Evolutionary conservation across 768 basidiomycete species (phyloP).

Genomic region (Macrolepiota dolichaula): DNA sequence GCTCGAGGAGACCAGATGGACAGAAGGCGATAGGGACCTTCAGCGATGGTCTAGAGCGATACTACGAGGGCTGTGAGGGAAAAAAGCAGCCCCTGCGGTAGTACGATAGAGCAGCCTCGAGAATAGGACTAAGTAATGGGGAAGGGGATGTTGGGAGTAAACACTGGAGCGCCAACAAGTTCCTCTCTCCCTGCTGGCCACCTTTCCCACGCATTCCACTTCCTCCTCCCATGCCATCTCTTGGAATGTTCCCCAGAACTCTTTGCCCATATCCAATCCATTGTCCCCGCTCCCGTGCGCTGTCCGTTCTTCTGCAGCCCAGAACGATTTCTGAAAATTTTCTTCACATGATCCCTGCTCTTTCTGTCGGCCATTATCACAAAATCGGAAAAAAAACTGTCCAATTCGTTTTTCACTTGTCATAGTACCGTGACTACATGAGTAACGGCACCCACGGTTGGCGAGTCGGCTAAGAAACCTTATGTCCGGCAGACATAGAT

Average conservation of each 20-base stretch:
- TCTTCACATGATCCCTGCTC: conserved; percentile 1
- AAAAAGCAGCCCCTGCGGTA: conserved; percentile 29
- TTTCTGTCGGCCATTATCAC: neutral
- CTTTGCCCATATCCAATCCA: neutral
- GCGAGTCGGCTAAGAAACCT: neutral
- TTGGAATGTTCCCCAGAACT: conserved; percentile 22
- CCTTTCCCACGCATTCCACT: conserved; percentile 31
- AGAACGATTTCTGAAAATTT: conserved; percentile 4
- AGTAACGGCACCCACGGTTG: neutral
- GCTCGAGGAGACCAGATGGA: conserved; percentile 24
- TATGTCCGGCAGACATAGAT: neutral
- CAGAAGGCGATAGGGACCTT: neutral
- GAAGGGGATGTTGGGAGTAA: conserved; percentile 40
- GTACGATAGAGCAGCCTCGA: conserved; percentile 44
- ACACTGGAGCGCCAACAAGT: conserved; percentile 21
- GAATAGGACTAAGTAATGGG: conserved; percentile 54
- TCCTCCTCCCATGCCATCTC: conserved; percentile 23
- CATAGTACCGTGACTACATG: neutral
- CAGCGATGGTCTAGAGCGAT: conserved; percentile 9
- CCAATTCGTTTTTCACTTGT: conserved; percentile 2
- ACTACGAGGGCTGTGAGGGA: conserved; percentile 38
- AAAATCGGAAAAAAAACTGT: neutral
- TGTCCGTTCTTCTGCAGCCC: neutral
- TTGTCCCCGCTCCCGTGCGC: neutral
- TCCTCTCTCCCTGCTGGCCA: conserved; percentile 27